Evolutionary conservation across 495 filamentous ascomycete genomes (phyloP).

Genomic region (Cercophora sp.): DNA sequence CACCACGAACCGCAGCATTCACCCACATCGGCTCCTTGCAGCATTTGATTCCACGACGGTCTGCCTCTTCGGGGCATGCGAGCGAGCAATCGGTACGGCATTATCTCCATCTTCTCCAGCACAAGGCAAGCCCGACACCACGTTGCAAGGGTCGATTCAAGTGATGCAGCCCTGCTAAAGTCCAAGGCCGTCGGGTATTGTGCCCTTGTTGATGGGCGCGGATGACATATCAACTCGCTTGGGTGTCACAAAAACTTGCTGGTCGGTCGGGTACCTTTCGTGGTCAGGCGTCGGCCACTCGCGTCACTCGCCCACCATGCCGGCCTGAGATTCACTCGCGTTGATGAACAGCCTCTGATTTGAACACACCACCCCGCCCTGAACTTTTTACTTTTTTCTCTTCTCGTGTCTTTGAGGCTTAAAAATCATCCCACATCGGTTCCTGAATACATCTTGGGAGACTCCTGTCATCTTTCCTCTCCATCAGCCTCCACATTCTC

Average conservation of each 20-base stretch:
- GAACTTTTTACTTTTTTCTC: not conserved
- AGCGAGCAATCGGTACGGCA: not conserved
- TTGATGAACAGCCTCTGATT: slow-evolving; percentile 7
- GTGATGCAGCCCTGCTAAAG: not conserved
- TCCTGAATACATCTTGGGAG: no score
- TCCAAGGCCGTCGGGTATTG: not conserved
- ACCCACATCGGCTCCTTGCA: no score
- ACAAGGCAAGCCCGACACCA: slow-evolving; percentile 1
- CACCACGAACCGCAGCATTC: no score
- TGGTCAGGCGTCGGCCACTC: not conserved
- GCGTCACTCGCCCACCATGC: slow-evolving; percentile 1
- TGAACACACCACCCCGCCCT: not conserved
- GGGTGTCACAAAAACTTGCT: not conserved
- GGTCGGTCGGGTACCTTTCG: not conserved
- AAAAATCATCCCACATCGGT: no score
- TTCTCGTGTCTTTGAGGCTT: no score
- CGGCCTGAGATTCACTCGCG: not conserved
- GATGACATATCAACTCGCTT: slow-evolving; percentile 3
- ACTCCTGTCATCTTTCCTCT: no score
- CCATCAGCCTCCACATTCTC: no score
- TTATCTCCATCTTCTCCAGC: not conserved
- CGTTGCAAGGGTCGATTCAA: not conserved
- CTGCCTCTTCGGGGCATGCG: not conserved
- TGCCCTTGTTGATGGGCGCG: not conserved
- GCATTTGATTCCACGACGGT: not conserved